These are phyloP conservation scores for Tetratostichococcus sp. DNA, from an alignment of 139 green algal genomes.

Conservation along the genomic window DNA sequence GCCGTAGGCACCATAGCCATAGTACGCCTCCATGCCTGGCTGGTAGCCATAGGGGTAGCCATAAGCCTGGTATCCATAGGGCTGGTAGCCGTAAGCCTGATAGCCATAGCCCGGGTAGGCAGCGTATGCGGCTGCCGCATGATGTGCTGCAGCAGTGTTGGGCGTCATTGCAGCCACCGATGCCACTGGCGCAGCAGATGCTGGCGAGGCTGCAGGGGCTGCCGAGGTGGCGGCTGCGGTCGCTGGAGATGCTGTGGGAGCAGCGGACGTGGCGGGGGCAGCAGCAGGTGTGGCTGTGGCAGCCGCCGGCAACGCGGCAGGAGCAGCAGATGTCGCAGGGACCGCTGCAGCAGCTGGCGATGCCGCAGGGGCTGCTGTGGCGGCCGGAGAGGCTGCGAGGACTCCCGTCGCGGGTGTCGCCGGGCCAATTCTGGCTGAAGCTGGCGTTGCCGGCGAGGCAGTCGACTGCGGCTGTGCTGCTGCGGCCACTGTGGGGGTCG, in stretches of 20 bases:
- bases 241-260: neutral
- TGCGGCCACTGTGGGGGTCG: too few relatives aligned
- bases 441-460: too few relatives aligned
- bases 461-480: too few relatives aligned
- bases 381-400: too few relatives aligned
- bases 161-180: neutral
- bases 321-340: neutral
- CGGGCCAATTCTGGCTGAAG: neutral
- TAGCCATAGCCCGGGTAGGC: neutral
- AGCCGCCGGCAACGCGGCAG: too few relatives aligned
- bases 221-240: neutral
- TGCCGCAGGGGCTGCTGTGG: neutral
- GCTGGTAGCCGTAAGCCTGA: neutral
- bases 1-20: neutral
- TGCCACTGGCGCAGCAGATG: too few relatives aligned
- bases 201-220: neutral
- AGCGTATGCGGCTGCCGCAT: neutral
- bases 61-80: neutral
- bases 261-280: neutral
- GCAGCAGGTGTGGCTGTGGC: neutral
- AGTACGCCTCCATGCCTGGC: neutral
- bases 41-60: neutral
- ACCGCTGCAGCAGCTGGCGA: neutral
- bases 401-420: neutral
- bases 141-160: neutral